These are phyloP conservation scores for Sordaria brevicollis DNA, from an alignment of 495 filamentous ascomycete species.

Conservation along the genomic window DNA sequence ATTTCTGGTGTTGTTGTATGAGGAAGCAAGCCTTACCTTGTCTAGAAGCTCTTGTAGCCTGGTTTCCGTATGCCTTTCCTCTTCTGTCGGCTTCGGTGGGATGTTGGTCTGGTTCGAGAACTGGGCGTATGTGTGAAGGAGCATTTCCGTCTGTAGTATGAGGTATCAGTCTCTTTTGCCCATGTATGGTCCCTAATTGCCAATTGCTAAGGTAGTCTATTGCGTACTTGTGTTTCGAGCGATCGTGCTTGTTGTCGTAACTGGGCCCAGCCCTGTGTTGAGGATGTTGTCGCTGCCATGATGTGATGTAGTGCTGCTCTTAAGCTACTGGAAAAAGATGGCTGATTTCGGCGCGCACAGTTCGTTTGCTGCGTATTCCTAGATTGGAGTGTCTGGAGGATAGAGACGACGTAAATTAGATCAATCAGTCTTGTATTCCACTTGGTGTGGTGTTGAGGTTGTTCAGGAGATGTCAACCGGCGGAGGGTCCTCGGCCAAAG, in stretches of 20 bases:
- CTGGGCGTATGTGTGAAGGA: conserved; percentile 93
- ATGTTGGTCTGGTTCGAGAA: conserved; percentile 76
- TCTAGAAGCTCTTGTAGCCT: conserved; percentile 80
- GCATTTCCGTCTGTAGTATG: conserved; percentile 65
- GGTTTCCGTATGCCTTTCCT: conserved; percentile 68
- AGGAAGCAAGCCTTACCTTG: conserved; percentile 42
- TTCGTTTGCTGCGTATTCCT: background rate
- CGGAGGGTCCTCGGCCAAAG: background rate
- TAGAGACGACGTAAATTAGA: background rate
- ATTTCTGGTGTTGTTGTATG: background rate
- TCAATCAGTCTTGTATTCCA: background rate
- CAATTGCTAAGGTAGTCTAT: background rate
- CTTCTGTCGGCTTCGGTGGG: conserved; percentile 71
- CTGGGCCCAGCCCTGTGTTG: conserved; percentile 81
- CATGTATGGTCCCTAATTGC: conserved; percentile 1
- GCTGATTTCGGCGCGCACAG: background rate
- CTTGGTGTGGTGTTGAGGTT: background rate
- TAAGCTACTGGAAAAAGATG: background rate
- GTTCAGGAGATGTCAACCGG: background rate
- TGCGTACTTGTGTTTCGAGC: conserved; percentile 77
- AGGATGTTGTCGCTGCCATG: conserved; percentile 61
- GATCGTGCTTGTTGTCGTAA: conserved; percentile 86
- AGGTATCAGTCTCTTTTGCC: background rate
- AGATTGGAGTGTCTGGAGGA: background rate
- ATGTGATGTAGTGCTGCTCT: background rate